Evolutionary conservation across 2,329 filamentous ascomycete genomes (phyloP), one percentile per base, ranked within the genome.

Genomic region (Fusarium solani-melongenae): DNA sequence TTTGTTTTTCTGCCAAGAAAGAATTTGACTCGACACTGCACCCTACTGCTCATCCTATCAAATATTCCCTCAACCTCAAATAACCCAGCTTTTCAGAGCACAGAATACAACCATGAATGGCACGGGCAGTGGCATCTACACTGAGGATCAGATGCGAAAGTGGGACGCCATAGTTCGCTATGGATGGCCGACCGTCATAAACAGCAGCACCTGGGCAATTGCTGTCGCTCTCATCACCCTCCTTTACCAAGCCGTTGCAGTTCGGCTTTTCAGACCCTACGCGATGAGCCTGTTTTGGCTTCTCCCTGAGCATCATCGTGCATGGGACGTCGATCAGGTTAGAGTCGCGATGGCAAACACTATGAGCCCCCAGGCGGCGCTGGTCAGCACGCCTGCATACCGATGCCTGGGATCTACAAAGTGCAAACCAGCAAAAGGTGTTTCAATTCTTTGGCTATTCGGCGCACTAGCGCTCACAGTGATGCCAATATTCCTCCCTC

Each of bases 191-290:
- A 34, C 56, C 41, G 55, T 65, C 62, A 60, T 65, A 33, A 65
- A 34, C 55, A 51, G 62, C 33, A 60, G 27, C 41, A 38, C 62
- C 24, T 60, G 62, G 62, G 62, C 62, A 27, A 65, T 60, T 7
- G 56, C 55, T 12, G 33, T 65, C 10, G 62, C 55, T 39, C 55
- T 65, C 39, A 65, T 60, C 12, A 49, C 49, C 41, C 62, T 65
- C n/a, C n/a, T 65, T 1, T 65, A 65, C 55, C 62, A 65, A 10
- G 62, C 39, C 17, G 62, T 65, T 36, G 62, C 62, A 11, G 62
- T 60, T 17, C 22, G 62, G 2, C 62, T 65, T 20, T 65, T 60
- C n/a, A 29, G 38, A 14, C 62, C 62, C 4, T 65, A 65, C 27
- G 17, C 62, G 1, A 65, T 65, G 62, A 15, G 39, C 10, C 17